Conservation (phyloP, 768 basidiomycete genomes). For the Sporobolomyces roseus region DNA sequence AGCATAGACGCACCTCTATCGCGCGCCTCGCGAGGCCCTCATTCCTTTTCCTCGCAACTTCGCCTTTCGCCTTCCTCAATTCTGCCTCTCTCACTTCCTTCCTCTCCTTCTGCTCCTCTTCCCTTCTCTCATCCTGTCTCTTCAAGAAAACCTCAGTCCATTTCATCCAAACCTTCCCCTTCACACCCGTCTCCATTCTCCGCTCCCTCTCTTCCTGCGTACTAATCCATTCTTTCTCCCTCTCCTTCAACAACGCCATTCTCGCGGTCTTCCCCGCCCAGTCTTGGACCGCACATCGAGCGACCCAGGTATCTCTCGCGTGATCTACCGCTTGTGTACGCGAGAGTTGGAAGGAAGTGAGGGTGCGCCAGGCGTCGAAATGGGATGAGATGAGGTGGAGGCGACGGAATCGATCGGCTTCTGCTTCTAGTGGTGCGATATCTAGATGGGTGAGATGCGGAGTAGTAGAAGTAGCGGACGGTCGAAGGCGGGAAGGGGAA, state of each 20-base stretch:
- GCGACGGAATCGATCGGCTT: not conserved
- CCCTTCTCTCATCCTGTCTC: not conserved
- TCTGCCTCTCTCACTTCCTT: not conserved
- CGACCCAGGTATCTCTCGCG: constrained; percentile 11
- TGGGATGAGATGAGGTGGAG: not conserved
- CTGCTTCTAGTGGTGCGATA: not conserved
- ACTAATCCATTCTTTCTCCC: no score
- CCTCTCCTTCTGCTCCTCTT: not conserved
- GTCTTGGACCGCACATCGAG: no score
- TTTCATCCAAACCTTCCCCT: not conserved
- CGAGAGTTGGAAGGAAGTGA: not conserved
- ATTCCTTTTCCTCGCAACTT: no score
- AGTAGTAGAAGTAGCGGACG: no score
- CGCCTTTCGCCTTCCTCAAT: no score
- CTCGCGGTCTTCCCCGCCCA: no score
- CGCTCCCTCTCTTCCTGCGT: not conserved
- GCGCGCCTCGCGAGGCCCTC: no score
- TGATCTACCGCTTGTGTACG: not conserved
- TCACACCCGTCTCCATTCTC: not conserved
- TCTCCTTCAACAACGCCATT: not conserved
- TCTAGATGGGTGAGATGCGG: not conserved
- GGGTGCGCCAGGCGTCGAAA: constrained; percentile 9
- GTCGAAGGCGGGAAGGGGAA: no score
- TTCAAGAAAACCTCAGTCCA: not conserved
- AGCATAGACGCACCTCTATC: no score